A percentile compares a stretch with the other conserved stretches of the same genome.
These are phyloP conservation scores for Venturia nashicola DNA, from an alignment of 2,329 filamentous ascomycete genomes.

Conservation along the genomic window DNA sequence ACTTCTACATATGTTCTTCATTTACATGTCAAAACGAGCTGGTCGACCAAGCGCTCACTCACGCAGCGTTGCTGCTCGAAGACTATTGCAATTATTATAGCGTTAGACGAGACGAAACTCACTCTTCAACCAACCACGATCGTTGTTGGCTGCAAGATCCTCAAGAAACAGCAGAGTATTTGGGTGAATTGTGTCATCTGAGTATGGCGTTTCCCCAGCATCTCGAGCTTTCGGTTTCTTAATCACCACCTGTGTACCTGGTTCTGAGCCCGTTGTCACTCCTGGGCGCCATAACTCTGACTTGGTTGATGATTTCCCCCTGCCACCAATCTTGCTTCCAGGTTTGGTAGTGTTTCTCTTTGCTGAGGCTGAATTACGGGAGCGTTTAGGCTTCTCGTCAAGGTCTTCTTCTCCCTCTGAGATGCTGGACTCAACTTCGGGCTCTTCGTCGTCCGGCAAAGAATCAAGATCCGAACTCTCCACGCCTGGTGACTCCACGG, in stretches of 20 bases:
- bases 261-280: slow-evolving; percentile 41
- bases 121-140: slow-evolving; percentile 53
- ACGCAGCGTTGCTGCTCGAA: neutral
- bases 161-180: slow-evolving; percentile 50
- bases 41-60: neutral
- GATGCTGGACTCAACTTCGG: slow-evolving; percentile 17
- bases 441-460: slow-evolving; percentile 11
- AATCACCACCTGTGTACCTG: slow-evolving; percentile 49
- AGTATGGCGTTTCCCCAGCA: slow-evolving; percentile 45
- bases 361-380: slow-evolving; percentile 12
- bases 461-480: slow-evolving; percentile 16
- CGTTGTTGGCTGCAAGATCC: slow-evolving; percentile 48
- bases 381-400: slow-evolving; percentile 18
- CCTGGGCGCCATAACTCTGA: slow-evolving; percentile 42
- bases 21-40: neutral
- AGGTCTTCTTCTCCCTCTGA: slow-evolving; percentile 12
- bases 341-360: slow-evolving; percentile 11
- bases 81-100: neutral
- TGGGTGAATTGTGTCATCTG: slow-evolving; percentile 46
- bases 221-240: slow-evolving; percentile 51
- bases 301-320: slow-evolving; percentile 15
- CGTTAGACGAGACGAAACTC: slow-evolving; percentile 15
- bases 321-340: slow-evolving; percentile 14
- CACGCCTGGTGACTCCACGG: slow-evolving; percentile 2
- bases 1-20: neutral